Evolutionary conservation across 1,139 yeast species (phyloP).

Genomic region (Suhomyces kunorum): DNA sequence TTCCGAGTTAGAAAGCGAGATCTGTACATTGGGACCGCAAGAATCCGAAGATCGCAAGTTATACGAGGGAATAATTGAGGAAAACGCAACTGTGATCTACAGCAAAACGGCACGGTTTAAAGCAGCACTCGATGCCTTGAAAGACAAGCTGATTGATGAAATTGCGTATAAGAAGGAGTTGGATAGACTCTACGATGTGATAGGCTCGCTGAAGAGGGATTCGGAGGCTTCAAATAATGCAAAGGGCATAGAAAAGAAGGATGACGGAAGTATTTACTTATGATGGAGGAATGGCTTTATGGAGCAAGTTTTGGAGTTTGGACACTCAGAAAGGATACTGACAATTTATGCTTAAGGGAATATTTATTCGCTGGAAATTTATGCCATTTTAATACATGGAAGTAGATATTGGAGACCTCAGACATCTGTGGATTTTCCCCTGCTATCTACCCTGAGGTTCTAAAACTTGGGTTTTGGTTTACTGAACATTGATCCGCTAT

Average conservation of each 20-base stretch:
- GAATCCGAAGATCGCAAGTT: slow-evolving; percentile 5
- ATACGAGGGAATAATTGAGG: slow-evolving; percentile 30
- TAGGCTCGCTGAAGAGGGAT: slow-evolving; percentile 1
- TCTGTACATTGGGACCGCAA: slow-evolving; percentile 18
- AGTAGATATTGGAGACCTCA: too few relatives aligned
- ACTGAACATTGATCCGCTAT: too few relatives aligned
- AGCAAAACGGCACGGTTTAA: slow-evolving; percentile 1
- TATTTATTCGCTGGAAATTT: too few relatives aligned
- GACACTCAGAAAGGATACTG: too few relatives aligned
- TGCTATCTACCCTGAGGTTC: too few relatives aligned
- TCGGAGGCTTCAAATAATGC: slow-evolving; percentile 12
- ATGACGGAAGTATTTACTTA: neutral
- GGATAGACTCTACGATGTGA: slow-evolving; percentile 1
- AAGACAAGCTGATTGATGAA: slow-evolving; percentile 7
- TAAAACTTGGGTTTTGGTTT: too few relatives aligned
- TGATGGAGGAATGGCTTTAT: too few relatives aligned
- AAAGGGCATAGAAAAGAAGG: neutral
- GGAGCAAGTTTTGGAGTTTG: too few relatives aligned
- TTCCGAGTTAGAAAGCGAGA: slow-evolving; percentile 29
- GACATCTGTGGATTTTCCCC: too few relatives aligned
- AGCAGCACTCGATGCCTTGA: slow-evolving; percentile 6
- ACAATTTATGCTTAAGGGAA: too few relatives aligned
- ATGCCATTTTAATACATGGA: too few relatives aligned
- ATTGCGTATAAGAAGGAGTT: slow-evolving; percentile 1
- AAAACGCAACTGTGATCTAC: slow-evolving; percentile 34